Percentiles rank a stretch among this genome's conserved stretches.
Evolutionary conservation across 768 basidiomycete genomes (phyloP).

Genomic region (Boletus subparvulus): DNA sequence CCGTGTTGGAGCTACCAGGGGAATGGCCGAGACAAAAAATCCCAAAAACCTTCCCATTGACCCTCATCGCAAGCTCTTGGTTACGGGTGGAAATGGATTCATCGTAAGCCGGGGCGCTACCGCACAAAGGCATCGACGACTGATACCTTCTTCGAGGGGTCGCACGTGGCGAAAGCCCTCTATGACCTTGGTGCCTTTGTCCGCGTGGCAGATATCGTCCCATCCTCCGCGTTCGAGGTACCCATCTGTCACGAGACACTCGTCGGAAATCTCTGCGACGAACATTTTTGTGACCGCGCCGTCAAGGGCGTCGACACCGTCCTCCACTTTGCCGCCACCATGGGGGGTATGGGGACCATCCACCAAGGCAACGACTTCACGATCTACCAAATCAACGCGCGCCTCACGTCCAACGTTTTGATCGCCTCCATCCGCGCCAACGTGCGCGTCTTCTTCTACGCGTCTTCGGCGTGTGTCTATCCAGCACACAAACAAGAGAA

Average conservation of each 20-base stretch:
- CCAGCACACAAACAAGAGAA: conserved; percentile 42
- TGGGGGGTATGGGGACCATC: conserved; percentile 67
- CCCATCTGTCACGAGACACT: conserved; percentile 37
- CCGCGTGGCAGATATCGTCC: conserved; percentile 44
- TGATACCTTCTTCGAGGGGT: conserved; percentile 40
- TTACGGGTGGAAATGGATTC: conserved; percentile 55
- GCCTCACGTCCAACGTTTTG: conserved; percentile 51
- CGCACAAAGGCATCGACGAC: not conserved
- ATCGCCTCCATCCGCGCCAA: conserved; percentile 37
- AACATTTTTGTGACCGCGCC: conserved; percentile 35
- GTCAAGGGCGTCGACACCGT: conserved; percentile 44
- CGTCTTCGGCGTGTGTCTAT: conserved; percentile 62
- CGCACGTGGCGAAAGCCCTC: conserved; percentile 47
- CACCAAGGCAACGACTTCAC: conserved; percentile 47
- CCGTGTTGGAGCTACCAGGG: not conserved
- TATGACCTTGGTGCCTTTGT: conserved; percentile 33
- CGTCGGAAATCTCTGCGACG: conserved; percentile 48
- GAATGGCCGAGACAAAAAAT: conserved; percentile 1
- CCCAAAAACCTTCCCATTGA: not conserved
- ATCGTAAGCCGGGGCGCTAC: conserved; percentile 38
- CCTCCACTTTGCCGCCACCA: conserved; percentile 59
- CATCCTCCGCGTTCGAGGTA: conserved; percentile 21
- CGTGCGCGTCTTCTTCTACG: conserved; percentile 49
- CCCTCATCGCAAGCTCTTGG: conserved; percentile 29
- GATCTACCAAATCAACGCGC: conserved; percentile 50